Conservation (phyloP, 1,139 yeast genomes). For the Tardiomyces depauwii region DNA sequence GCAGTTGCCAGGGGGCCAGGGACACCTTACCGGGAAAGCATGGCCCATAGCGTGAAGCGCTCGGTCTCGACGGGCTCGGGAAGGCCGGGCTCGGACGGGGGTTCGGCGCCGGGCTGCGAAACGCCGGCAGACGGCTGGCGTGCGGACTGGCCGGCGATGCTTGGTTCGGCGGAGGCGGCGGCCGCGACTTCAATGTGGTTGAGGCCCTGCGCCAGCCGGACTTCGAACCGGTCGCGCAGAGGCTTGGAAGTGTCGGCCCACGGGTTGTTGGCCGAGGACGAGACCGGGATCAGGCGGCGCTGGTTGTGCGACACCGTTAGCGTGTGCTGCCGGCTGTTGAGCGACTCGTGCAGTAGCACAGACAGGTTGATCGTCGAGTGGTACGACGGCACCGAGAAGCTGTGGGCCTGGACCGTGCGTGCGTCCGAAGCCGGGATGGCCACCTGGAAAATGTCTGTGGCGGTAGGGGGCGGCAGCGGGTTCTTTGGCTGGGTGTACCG, state of each 20-base stretch:
- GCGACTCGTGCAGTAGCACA: constrained; percentile 14
- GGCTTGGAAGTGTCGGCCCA: constrained; percentile 17
- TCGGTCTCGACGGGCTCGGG: neutral
- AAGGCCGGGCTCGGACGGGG: neutral
- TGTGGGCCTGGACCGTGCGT: constrained; percentile 14
- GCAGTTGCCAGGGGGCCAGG: no score
- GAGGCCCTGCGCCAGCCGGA: constrained; percentile 17
- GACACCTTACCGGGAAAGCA: neutral
- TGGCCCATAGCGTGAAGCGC: constrained; percentile 1
- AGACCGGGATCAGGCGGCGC: constrained; percentile 14
- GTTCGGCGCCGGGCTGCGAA: neutral
- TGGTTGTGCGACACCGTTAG: constrained; percentile 16
- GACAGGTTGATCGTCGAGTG: constrained; percentile 17
- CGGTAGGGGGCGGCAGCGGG: constrained; percentile 11
- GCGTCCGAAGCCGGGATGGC: constrained; percentile 19
- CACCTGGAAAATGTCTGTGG: constrained; percentile 8
- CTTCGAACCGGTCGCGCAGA: constrained; percentile 16
- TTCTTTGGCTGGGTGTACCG: constrained; percentile 14
- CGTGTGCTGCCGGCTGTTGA: constrained; percentile 17
- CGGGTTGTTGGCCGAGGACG: constrained; percentile 16
- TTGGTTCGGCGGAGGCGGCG: constrained; percentile 5
- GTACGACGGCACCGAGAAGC: constrained; percentile 17
- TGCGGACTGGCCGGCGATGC: neutral
- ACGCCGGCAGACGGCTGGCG: neutral
- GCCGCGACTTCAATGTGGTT: constrained; percentile 18